Percentiles rank a stretch among this genome's conserved stretches.
These are phyloP conservation scores for Platanthera zijinensis DNA, from an alignment of 106 monocot genomes.

Conservation along the genomic window DNA sequence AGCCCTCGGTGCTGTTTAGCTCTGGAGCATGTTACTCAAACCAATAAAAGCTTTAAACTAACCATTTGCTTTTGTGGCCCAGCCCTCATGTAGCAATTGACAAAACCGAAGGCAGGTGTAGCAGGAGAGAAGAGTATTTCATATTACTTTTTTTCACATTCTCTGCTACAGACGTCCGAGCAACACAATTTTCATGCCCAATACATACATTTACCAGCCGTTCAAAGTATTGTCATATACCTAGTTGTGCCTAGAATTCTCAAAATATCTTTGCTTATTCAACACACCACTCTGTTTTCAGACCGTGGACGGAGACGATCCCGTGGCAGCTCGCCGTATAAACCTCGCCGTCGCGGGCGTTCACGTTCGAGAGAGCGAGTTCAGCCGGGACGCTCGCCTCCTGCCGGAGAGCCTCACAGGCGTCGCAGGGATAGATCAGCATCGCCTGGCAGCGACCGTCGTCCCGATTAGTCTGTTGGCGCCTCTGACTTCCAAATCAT, in stretches of 20 bases:
- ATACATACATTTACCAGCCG: no score
- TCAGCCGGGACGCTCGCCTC: conserved; percentile 15
- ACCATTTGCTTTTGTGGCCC: no score
- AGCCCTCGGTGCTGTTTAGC: no score
- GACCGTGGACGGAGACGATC: conserved; percentile 13
- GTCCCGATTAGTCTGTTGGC: neutral
- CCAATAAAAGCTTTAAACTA: no score
- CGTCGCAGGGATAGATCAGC: conserved; percentile 23
- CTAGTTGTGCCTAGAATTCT: neutral
- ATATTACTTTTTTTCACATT: no score
- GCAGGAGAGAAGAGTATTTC: no score
- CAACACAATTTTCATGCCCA: no score
- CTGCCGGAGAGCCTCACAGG: conserved; percentile 15
- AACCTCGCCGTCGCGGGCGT: neutral
- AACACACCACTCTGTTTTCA: neutral
- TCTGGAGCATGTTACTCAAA: no score
- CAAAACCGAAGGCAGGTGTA: no score
- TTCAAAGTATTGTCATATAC: no score
- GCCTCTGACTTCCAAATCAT: neutral
- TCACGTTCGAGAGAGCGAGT: conserved; percentile 16
- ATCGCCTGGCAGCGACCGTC: conserved; percentile 1
- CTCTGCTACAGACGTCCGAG: no score
- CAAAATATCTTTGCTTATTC: neutral
- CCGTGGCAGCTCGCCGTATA: conserved; percentile 24
- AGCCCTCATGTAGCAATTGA: no score